Base-by-base conservation (phyloP, 2,329 filamentous ascomycete genomes). In the Drechmeria coniospora region DNA sequence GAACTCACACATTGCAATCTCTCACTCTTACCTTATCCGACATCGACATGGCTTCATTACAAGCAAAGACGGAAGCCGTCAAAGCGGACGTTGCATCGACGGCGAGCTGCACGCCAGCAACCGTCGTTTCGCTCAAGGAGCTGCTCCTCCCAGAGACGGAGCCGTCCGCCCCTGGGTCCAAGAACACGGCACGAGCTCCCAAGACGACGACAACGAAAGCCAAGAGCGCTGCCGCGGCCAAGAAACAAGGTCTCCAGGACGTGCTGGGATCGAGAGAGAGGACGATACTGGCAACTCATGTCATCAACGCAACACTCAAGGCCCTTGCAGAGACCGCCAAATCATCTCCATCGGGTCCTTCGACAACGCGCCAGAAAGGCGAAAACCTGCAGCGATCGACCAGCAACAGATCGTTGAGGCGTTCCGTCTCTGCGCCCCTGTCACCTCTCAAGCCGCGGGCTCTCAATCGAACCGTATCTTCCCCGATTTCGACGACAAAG, bases 231-330 rank as follows among this genome's bases (percentile, higher is more conserved):
- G 28, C 28, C 23, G 30, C 33, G 28, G 23, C 36, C 12, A 39
- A 41, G 28, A 31, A 38, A 20, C 21, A 31, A 10, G 11, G 27
- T 28, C 46, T n/a, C 45, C 45, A 35, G 36, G 49, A 38, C 38
- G 44, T 33, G 36, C 43, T 41, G 37, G 49, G 35, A 14, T 29
- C 39, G 38, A 59, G 51, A 39, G 76, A 82, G 32, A 71, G 65
- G 47, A 73, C 72, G 27, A 59, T 68, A 24, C 54, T 86, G 20
- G 79, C 79, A 9, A 82, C 79, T 0, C 69, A 83, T 35, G 61
- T 82, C 20, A 70, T 83, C 41, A 87, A 86, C 46, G 58, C 61
- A 6, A 64, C 74, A 1, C 59, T 86, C 21, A 83, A 79, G 42
- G 62, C 67, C 8, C 61, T 87, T 4, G 63, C 65, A n/a, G 73